Evolutionary conservation across 257 asterid species (phyloP).

Genomic region (Solanum tacnaense): DNA sequence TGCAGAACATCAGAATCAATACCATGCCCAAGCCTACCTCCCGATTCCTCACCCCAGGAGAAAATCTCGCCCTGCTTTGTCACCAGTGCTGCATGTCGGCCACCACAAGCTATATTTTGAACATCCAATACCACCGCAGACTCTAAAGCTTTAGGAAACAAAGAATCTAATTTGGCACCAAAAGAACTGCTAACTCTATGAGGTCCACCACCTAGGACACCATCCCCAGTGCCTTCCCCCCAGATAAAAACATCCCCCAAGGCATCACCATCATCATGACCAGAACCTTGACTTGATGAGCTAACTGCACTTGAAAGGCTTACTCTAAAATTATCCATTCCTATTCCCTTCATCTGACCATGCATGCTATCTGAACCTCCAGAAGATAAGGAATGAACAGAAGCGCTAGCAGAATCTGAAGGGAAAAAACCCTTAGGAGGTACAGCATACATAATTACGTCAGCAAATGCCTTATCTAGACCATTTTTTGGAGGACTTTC

Average conservation of each 20-base stretch:
- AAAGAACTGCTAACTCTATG: constrained; percentile 37
- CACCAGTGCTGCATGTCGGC: constrained; percentile 72
- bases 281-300: constrained; percentile 96
- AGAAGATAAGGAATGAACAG: constrained; percentile 68
- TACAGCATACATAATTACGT: constrained; percentile 49
- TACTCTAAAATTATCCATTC: constrained; percentile 81
- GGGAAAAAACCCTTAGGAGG: constrained; percentile 80
- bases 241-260: constrained; percentile 89
- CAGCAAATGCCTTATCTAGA: constrained; percentile 63
- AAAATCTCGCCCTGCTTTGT: constrained; percentile 87
- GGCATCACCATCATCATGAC: constrained; percentile 90
- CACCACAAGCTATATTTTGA: constrained; percentile 89
- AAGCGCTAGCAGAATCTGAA: constrained; percentile 62
- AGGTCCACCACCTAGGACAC: constrained; percentile 66
- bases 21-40: constrained; percentile 97
- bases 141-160: constrained; percentile 76
- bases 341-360: constrained; percentile 66
- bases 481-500: constrained; percentile 82
- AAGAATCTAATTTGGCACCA: constrained; percentile 56
- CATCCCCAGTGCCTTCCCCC: constrained; percentile 92
- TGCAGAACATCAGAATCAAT: constrained; percentile 77
- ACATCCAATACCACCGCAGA: constrained; percentile 87
- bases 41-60: constrained; percentile 91
- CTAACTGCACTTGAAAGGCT: constrained; percentile 98
- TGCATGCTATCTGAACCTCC: constrained; percentile 77